These are phyloP conservation scores for Claviceps capensis DNA, from an alignment of 2,329 filamentous ascomycete species.

Conservation along the genomic window DNA sequence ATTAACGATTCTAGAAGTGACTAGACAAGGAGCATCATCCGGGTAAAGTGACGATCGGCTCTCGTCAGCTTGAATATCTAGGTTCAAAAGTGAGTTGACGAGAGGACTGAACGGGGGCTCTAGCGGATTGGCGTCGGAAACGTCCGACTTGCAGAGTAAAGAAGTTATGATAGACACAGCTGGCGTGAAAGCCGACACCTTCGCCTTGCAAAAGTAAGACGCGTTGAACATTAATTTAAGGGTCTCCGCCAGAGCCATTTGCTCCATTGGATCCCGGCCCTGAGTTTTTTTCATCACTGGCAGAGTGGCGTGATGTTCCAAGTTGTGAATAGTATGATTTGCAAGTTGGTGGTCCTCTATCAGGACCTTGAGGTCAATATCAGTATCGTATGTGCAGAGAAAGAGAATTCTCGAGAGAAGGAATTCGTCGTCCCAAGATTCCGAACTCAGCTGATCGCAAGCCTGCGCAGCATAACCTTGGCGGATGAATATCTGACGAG, in stretches of 20 bases:
- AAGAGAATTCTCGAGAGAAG: slow-evolving; percentile 37
- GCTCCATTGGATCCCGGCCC: slow-evolving; percentile 46
- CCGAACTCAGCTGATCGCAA: slow-evolving; percentile 57
- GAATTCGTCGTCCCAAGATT: slow-evolving; percentile 75
- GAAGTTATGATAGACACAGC: slow-evolving; percentile 57
- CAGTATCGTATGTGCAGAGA: slow-evolving; percentile 35
- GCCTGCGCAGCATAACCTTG: slow-evolving; percentile 46
- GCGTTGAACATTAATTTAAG: slow-evolving; percentile 85
- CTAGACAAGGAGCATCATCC: slow-evolving; percentile 39
- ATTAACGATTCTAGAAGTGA: slow-evolving; percentile 52
- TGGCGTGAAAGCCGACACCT: slow-evolving; percentile 47
- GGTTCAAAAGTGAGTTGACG: slow-evolving; percentile 69
- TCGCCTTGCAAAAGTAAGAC: slow-evolving; percentile 56
- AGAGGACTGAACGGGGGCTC: slow-evolving; percentile 58
- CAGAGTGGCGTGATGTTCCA: slow-evolving; percentile 52
- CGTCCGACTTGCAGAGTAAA: slow-evolving; percentile 47
- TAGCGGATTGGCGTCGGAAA: slow-evolving; percentile 51
- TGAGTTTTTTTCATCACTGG: slow-evolving; percentile 17
- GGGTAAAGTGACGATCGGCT: slow-evolving; percentile 51
- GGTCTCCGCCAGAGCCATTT: slow-evolving; percentile 71
- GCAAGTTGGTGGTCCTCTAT: slow-evolving; percentile 26
- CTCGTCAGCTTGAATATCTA: slow-evolving; percentile 50
- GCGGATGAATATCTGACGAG: slow-evolving; percentile 18
- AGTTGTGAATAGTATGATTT: slow-evolving; percentile 52
- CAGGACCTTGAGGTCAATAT: slow-evolving; percentile 34